These are phyloP conservation scores for Claviceps cyperi DNA, from an alignment of 2,329 filamentous ascomycete species.

Conservation along the genomic window DNA sequence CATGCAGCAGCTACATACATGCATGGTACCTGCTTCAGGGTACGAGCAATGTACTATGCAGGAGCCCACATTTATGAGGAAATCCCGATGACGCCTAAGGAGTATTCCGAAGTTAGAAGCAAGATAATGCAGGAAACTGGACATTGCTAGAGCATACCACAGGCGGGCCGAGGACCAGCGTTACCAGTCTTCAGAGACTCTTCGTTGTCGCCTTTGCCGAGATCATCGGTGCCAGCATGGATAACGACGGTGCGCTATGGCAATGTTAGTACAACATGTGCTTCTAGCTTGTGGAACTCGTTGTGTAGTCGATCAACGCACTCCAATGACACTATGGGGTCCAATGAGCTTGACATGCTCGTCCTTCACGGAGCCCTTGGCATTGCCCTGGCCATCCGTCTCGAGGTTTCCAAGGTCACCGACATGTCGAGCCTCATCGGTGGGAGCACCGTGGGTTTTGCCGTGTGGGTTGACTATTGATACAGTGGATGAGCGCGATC, in stretches of 20 bases:
- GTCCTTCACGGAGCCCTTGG: constrained; percentile 68
- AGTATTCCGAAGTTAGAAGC: constrained; percentile 6
- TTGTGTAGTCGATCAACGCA: constrained; percentile 29
- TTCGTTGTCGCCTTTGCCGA: constrained; percentile 81
- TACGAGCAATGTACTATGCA: background rate
- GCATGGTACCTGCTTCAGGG: background rate
- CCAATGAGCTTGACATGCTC: constrained; percentile 89
- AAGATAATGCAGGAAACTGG: background rate
- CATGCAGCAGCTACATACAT: background rate
- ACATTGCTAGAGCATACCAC: constrained; percentile 46
- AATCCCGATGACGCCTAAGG: constrained; percentile 73
- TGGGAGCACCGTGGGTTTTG: constrained; percentile 83
- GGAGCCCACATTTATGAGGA: constrained; percentile 40
- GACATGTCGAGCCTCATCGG: constrained; percentile 77
- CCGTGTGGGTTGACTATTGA: constrained; percentile 76
- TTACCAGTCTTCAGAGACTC: constrained; percentile 99
- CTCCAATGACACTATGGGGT: constrained; percentile 84
- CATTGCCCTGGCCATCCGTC: constrained; percentile 85
- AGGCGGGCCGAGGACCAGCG: constrained; percentile 83
- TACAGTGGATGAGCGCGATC: background rate
- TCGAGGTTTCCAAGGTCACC: constrained; percentile 96
- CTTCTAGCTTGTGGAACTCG: no score
- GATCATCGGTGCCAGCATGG: constrained; percentile 90
- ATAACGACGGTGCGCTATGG: constrained; percentile 79
- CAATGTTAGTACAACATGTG: constrained; percentile 1